Evolutionary conservation across 2,329 filamentous ascomycete species (phyloP).

Genomic region (Monosporascus sp.): DNA sequence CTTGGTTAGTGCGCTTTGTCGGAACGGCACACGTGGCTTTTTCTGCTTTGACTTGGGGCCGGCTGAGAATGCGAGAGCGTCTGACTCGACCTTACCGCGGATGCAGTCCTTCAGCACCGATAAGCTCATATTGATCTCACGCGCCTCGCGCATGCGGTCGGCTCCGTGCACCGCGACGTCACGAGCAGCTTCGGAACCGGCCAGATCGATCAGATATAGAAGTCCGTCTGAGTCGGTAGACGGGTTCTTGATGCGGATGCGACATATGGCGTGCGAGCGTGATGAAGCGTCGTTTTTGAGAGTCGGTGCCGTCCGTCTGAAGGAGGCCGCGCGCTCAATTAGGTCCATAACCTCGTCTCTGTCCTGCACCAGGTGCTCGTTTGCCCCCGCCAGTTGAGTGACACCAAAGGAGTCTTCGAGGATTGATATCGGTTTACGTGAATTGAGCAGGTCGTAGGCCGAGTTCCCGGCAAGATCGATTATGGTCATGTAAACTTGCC

Average conservation of each 20-base stretch:
- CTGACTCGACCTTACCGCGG: constrained; percentile 34
- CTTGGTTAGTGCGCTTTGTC: constrained; percentile 41
- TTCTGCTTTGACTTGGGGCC: constrained; percentile 14
- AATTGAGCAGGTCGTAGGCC: constrained; percentile 34
- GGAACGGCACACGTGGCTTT: constrained; percentile 37
- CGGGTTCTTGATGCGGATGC: constrained; percentile 35
- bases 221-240: constrained; percentile 30
- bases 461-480: constrained; percentile 34
- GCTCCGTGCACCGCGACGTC: constrained; percentile 33
- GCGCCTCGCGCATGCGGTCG: constrained; percentile 39
- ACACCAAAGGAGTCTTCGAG: constrained; percentile 40
- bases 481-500: constrained; percentile 30
- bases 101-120: constrained; percentile 49
- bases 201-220: constrained; percentile 35
- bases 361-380: constrained; percentile 30
- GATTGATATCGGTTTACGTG: constrained; percentile 34
- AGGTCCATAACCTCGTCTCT: constrained; percentile 23
- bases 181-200: constrained; percentile 41
- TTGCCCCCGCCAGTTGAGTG: constrained; percentile 37
- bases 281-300: constrained; percentile 42
- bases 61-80: constrained; percentile 12
- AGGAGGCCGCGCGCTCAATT: constrained; percentile 32
- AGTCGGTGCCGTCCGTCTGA: constrained; percentile 37
- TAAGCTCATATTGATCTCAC: constrained; percentile 43
- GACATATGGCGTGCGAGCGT: constrained; percentile 43